Conservation (phyloP, 2,329 filamentous ascomycete genomes). For the Talaromyces sp. region DNA sequence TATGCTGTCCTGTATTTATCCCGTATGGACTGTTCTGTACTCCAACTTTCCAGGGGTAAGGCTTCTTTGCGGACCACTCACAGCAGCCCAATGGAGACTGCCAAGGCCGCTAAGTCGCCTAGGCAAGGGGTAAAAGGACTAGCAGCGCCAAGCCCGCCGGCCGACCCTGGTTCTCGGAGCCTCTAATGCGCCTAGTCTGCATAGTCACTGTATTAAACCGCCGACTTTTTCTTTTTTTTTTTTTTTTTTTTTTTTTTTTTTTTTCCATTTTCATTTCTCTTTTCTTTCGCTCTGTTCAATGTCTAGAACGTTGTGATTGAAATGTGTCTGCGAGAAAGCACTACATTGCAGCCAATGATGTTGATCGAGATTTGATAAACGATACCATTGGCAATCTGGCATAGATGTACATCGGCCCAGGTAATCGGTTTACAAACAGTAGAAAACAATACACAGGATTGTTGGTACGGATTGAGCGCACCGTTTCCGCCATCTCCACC, state of each 20-base stretch:
- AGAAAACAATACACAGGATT: too few relatives aligned
- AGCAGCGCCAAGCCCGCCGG: constrained; percentile 9
- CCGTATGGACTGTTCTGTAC: too few relatives aligned
- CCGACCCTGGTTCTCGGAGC: constrained; percentile 15
- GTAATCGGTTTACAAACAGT: too few relatives aligned
- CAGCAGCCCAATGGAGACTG: neutral
- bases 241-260: too few relatives aligned
- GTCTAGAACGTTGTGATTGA: neutral
- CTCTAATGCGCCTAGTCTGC: constrained; percentile 1
- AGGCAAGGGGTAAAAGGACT: neutral
- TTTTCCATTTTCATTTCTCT: too few relatives aligned
- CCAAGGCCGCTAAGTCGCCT: neutral
- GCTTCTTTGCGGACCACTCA: neutral
- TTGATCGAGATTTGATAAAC: too few relatives aligned
- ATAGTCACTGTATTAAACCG: too few relatives aligned
- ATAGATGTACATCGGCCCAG: neutral
- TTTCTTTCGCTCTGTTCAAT: neutral
- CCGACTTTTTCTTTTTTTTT: too few relatives aligned
- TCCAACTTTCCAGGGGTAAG: neutral
- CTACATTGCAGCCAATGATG: neutral
- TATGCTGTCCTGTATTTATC: neutral
- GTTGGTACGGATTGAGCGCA: constrained; percentile 13
- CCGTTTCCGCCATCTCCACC: constrained; percentile 14
- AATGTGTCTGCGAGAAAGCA: neutral
- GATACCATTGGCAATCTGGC: neutral